Evolutionary conservation across 176 grass and related monocot genomes (phyloP), one percentile per base, ranked within the genome.

Genomic region (Cymbopogon citratus): DNA sequence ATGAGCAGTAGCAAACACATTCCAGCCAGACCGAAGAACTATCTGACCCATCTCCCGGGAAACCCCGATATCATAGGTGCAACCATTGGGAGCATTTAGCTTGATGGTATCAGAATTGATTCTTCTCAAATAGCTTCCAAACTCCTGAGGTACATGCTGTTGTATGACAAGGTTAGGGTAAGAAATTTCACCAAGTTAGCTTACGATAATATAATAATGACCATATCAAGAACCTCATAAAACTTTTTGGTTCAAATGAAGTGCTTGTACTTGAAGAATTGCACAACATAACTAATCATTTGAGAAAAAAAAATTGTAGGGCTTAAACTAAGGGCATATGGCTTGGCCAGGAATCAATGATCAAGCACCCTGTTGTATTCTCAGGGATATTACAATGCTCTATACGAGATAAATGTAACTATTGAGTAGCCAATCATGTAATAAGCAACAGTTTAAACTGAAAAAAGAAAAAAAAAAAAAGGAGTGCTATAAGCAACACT

Each of bases 11-110:
- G 70, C 76, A 72, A 87, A 88, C 3, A 57, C 23, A 5, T 21
- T 33, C 81, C 89, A 91, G 12, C 89, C 89, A 19, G 16, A 48
- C 12, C 78, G 70, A n/a, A 87, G 69, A 54, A 69, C 16, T 34
- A 87, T 34, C 19, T 59, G 21, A 24, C 60, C 48, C 15, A 59
- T 24, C 11, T 43, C 60, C 60, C 34, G 19, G 3, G 16, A 59
- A 59, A 59, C 54, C 54, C 21, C 54, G 2, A 59, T 10, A 59
- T 24, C 54, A 59, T 59, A 59, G 19, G 3, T 59, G 54, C 54
- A 24, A 24, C 54, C 54, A 59, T 4, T 59, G 21, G 21, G 21
- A 9, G 21, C 54, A 59, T 59, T 59, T 59, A 59, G n/a, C 21
- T 59, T 59, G 21, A 59, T 59, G 54, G 19, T 59, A 24, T 59